These are phyloP conservation scores for Ustilago sp. DNA, from an alignment of 1,284 basidiomycete species.

Conservation along the genomic window DNA sequence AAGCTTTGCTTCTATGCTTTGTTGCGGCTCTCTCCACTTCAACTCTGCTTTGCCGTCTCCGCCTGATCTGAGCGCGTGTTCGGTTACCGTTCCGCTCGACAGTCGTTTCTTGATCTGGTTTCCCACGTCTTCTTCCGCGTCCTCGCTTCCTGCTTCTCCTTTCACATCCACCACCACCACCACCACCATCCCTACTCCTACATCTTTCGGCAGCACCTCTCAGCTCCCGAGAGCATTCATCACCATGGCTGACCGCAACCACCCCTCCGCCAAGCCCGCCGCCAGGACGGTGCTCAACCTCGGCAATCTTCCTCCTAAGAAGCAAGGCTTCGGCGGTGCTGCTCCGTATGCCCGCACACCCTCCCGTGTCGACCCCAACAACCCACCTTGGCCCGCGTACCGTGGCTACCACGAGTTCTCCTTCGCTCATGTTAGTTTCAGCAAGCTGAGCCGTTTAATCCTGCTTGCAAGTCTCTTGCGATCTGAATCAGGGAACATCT, in stretches of 20 bases:
- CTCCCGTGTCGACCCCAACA: slow-evolving; percentile 78
- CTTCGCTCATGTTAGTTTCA: slow-evolving; percentile 77
- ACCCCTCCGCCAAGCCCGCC: slow-evolving; percentile 66
- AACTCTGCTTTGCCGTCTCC: not conserved
- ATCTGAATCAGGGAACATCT: not conserved
- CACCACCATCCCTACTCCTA: not conserved
- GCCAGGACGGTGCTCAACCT: slow-evolving; percentile 68
- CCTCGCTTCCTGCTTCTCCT: slow-evolving; percentile 14
- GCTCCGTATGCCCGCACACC: slow-evolving; percentile 58
- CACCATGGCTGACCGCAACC: slow-evolving; percentile 57
- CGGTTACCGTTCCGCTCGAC: not conserved
- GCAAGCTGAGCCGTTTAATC: not conserved
- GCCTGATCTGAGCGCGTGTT: slow-evolving; percentile 1
- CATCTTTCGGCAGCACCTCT: not conserved
- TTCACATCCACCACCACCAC: slow-evolving; percentile 19
- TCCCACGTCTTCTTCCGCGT: not conserved
- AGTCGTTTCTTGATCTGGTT: not conserved
- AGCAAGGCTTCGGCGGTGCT: slow-evolving; percentile 54
- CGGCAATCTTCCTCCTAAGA: slow-evolving; percentile 68
- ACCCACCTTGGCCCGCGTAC: slow-evolving; percentile 91
- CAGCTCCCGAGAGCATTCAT: slow-evolving; percentile 6
- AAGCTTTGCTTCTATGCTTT: too few relatives aligned
- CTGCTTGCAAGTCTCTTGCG: too few relatives aligned
- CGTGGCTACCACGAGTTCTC: slow-evolving; percentile 95
- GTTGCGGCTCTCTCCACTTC: too few relatives aligned